Base-by-base conservation (phyloP, 371 early-diverging fungal species). In the Lichtheimia hyalospora region DNA sequence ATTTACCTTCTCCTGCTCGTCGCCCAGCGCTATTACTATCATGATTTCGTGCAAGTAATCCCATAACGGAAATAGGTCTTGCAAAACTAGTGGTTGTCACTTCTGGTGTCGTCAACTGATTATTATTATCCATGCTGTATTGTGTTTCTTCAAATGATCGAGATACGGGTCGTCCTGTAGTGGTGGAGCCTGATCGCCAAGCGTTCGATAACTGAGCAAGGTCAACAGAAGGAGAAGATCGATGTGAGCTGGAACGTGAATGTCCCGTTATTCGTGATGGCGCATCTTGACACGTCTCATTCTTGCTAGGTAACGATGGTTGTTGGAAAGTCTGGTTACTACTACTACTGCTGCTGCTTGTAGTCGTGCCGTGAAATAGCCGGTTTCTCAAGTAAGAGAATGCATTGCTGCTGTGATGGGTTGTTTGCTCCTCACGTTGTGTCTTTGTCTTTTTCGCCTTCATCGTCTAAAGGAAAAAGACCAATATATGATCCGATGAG, bases 331-430 rank as follows among this genome's bases (percentile, higher is more conserved):
- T 5, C 34, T 34, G 34, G 34, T 34, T 6, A 8, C 34, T 34
- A 34, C 34, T 34, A 8, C 34, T 8, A 34, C 34, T 34, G 34
- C 34, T 34, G 34, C 34, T 34, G 10, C 34, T 34, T 34, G 34
- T 40, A 49, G 50, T 49, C 28, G 52, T 24, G 44, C 46, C 49
- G 54, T 58, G 60, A 24, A 71, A 71, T 13, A 71, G 49, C 5
- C 71, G 64, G 48, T 58, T 60, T 52, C 62, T 66, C 20, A 71
- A 48, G 48, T 55, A 71, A 7, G 67, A 64, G 39, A 71, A 62
- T n/a, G 71, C 60, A 27, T 57, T 48, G n/a, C 28, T 52, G 41
- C 63, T 49, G 21, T 14, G 34, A 16, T 46, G 46, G n/a, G 20
- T 21, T 49, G 12, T 49, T 55, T 53, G 40, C 58, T 18, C 59